Base-by-base conservation (phyloP, 345 rosid species). In the Adansonia digitata region DNA sequence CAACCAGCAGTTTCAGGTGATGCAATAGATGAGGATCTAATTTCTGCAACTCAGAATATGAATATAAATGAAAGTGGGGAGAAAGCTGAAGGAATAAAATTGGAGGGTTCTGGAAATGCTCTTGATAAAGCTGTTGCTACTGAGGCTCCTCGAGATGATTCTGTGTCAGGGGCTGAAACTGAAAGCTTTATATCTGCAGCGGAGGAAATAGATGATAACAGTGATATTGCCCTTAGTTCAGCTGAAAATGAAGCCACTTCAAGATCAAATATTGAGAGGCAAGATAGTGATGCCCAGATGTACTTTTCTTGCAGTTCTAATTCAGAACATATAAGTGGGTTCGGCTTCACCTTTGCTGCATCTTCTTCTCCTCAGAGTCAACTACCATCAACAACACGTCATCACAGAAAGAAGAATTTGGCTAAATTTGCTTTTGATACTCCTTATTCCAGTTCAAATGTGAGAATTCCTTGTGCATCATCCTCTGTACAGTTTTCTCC, bases 181-280 rank as follows among this genome's bases (percentile, higher is more conserved):
- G 97, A 93, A 84, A 93, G 99, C 87, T 92, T 88, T 80, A 88
- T 85, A 81, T 84, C 98, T 45, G 98, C 92, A 72, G 82, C 85
- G 35, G 98, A 95, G 82, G 98, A 89, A 82, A 87, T 90, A 77
- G 91, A 89, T 66, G 77, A 78, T 51, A 79, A 78, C 57, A 82
- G 60, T 75, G 96, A 90, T 77, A 75, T 79, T 65, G 74, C 77
- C 60, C 81, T 59, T 68, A 77, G 80, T 57, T 87, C 94, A 76
- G 78, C 85, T 72, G 93, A 84, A 86, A 85, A 68, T 79, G 97
- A 89, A 75, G 90, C 90, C 75, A 77, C 84, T 85, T 88, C 92
- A 48, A 84, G 83, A 78, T 82, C 76, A 73, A 78, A 75, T 65
- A 6, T 81, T 27, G 82, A 84, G 80, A 85, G 81, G 81, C 81